Conservation (phyloP, 768 basidiomycete species). For the Omphalotus guepiniiformis region DNA sequence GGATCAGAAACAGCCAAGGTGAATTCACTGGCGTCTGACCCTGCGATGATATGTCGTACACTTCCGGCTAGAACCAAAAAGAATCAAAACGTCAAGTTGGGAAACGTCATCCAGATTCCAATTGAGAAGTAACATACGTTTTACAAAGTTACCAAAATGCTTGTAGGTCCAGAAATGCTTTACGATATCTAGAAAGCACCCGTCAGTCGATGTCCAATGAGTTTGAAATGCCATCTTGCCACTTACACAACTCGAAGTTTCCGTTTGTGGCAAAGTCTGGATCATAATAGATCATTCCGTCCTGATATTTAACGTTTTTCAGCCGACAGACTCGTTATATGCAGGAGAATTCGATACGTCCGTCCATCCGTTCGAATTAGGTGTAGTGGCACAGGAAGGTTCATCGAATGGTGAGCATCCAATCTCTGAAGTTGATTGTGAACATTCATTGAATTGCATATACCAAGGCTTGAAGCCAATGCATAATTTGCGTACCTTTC, state of each 20-base stretch:
- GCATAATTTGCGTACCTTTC: slow-evolving; percentile 23
- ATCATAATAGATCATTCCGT: slow-evolving; percentile 39
- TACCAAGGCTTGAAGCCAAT: not conserved
- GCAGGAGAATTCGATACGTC: too few relatives aligned
- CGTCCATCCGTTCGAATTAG: slow-evolving; percentile 40
- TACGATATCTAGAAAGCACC: slow-evolving; percentile 23
- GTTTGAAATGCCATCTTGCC: not conserved
- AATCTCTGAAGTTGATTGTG: slow-evolving; percentile 27
- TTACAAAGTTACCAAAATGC: slow-evolving; percentile 37
- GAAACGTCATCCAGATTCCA: too few relatives aligned
- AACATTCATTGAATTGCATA: not conserved
- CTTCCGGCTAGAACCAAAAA: slow-evolving; percentile 25
- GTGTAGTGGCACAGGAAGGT: slow-evolving; percentile 28
- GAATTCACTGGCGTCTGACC: slow-evolving; percentile 26
- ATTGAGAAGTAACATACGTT: slow-evolving; percentile 22
- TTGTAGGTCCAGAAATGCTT: slow-evolving; percentile 38
- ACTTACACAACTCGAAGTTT: slow-evolving; percentile 33
- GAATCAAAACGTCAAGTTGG: not conserved
- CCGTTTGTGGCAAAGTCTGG: slow-evolving; percentile 31
- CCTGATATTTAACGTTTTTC: too few relatives aligned
- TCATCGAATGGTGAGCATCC: slow-evolving; percentile 35
- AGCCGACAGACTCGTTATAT: too few relatives aligned
- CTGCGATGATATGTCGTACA: slow-evolving; percentile 28
- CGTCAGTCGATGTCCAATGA: not conserved
- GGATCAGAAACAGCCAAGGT: slow-evolving; percentile 29